Conservation (phyloP, 2,329 filamentous ascomycete species). For the Cladosporium sp. region DNA sequence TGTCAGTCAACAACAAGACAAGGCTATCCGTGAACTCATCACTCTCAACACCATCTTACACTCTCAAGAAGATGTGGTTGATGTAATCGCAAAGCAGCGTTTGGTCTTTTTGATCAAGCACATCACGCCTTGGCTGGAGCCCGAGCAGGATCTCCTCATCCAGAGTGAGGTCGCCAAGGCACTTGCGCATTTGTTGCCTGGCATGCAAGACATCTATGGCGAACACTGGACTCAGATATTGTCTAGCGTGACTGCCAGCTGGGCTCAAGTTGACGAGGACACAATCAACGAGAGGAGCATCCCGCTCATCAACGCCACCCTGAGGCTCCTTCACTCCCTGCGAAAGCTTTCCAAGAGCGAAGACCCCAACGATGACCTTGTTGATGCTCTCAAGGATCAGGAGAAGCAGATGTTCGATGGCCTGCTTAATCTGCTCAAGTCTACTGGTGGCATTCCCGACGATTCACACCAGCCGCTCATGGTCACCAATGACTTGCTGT, state of each 20-base stretch:
- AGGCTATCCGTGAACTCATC: slow-evolving; percentile 50
- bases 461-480: slow-evolving; percentile 66
- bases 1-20: slow-evolving; percentile 33
- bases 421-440: slow-evolving; percentile 65
- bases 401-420: slow-evolving; percentile 58
- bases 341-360: slow-evolving; percentile 56
- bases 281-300: slow-evolving; percentile 29
- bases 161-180: slow-evolving; percentile 59
- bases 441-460: slow-evolving; percentile 48
- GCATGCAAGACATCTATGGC: slow-evolving; percentile 80
- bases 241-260: slow-evolving; percentile 40
- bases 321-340: slow-evolving; percentile 69
- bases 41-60: slow-evolving; percentile 58
- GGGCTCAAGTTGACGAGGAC: slow-evolving; percentile 32
- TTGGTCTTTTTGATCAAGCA: slow-evolving; percentile 82
- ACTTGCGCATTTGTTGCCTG: slow-evolving; percentile 64
- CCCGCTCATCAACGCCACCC: slow-evolving; percentile 64
- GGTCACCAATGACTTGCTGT: slow-evolving; percentile 74
- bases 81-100: slow-evolving; percentile 61
- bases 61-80: slow-evolving; percentile 51
- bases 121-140: slow-evolving; percentile 69
- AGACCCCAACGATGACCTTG: slow-evolving; percentile 82
- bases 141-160: slow-evolving; percentile 51
- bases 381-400: slow-evolving; percentile 69
- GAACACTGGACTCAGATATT: slow-evolving; percentile 72